Conservation (phyloP, 805 yeast genomes). For the Metschnikowia kofuensis region DNA sequence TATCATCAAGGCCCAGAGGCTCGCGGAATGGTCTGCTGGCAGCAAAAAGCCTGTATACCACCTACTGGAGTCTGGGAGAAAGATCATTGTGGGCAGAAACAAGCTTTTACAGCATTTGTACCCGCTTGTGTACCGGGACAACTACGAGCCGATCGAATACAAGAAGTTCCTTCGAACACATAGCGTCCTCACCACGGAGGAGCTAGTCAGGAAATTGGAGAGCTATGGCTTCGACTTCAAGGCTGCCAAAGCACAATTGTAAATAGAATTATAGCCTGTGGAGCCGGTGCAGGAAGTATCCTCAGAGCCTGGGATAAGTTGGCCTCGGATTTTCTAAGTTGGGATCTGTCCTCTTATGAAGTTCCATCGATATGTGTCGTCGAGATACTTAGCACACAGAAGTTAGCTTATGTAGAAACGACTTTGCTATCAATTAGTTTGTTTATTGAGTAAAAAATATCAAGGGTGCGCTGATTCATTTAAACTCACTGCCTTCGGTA, state of each 20-base stretch:
- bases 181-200: constrained; percentile 44
- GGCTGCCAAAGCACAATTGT: constrained; percentile 20
- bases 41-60: constrained; percentile 44
- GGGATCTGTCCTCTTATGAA: too few relatives aligned
- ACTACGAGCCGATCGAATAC: constrained; percentile 44
- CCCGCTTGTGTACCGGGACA: constrained; percentile 45
- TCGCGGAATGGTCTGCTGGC: constrained; percentile 34
- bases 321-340: too few relatives aligned
- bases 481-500: too few relatives aligned
- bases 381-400: too few relatives aligned
- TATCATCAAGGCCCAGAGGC: constrained; percentile 50
- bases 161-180: constrained; percentile 46
- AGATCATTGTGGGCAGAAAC: constrained; percentile 63
- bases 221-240: constrained; percentile 39
- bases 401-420: too few relatives aligned
- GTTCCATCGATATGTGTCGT: too few relatives aligned
- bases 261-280: constrained; percentile 1
- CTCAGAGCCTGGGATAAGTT: background rate
- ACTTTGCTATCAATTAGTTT: too few relatives aligned
- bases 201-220: constrained; percentile 50
- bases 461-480: too few relatives aligned
- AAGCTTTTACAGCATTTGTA: constrained; percentile 54
- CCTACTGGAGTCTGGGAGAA: constrained; percentile 39
- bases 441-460: too few relatives aligned
- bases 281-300: background rate